Base-by-base conservation (phyloP, 495 filamentous ascomycete species). In the Penicillium macrosclerotiorum region DNA sequence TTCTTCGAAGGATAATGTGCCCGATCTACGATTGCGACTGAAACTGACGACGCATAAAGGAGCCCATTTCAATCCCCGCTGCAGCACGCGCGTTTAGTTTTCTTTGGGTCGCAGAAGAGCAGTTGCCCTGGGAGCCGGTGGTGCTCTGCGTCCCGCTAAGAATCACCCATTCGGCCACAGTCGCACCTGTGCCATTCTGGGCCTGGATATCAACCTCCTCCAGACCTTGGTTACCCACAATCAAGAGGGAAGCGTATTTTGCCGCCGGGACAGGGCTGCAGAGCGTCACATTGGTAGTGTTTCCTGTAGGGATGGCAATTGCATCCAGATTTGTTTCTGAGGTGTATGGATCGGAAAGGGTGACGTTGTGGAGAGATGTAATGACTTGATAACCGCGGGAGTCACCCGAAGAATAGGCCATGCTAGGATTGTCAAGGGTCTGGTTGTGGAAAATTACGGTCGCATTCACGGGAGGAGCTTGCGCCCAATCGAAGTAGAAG, bases 101-200 rank as follows among this genome's bases (percentile, higher is more conserved):
- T 41, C 42, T 57, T 52, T n/a, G n/a, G n/a, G n/a, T n/a, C n/a
- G n/a, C n/a, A n/a, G n/a, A n/a, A n/a, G n/a, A n/a, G n/a, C n/a
- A n/a, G n/a, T n/a, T n/a, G n/a, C n/a, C n/a, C 22, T 31, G 20
- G n/a, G 52, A 51, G 12, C 19, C 13, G 6, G 42, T 25, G 29
- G 12, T 30, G 3, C 7, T 20, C 35, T 35, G 35, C 7, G 23
- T 33, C n/a, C 56, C 42, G 0, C 67, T 64, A 40, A 86, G 53
- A 48, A 88, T 69, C 25, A 72, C 82, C 77, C 84, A 88, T 60
- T 89, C 87, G 11, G 83, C 85, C 5, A 90, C 86, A 13, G 82
- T 87, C 2, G 81, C 81, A 0, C 86, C 86, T 0, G 65, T 68
- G 3, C 65, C 74, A 52, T 81, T 76, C 1, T 44, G 43, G 13